Evolutionary conservation across 768 basidiomycete genomes (phyloP).

Genomic region (Auricularia sp.): DNA sequence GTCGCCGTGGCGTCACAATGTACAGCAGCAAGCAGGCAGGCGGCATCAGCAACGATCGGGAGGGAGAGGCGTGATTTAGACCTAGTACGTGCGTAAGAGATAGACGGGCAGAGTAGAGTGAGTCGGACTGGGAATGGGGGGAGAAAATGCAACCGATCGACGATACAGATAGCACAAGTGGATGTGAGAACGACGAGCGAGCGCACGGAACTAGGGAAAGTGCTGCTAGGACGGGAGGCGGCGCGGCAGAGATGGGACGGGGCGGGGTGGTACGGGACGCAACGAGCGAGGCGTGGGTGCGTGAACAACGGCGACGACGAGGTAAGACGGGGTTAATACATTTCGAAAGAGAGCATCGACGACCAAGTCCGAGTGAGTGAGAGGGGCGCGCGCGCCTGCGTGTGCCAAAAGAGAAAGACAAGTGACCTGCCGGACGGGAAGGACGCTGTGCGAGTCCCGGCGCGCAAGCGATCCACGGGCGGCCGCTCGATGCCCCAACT

Average conservation of each 20-base stretch:
- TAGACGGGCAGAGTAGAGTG: background rate
- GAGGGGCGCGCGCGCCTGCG: too few relatives aligned
- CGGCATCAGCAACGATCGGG: too few relatives aligned
- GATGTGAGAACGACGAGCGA: background rate
- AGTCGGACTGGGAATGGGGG: background rate
- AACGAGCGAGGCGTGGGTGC: too few relatives aligned
- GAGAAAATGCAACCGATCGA: constrained; percentile 2
- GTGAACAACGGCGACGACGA: too few relatives aligned
- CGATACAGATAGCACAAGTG: background rate
- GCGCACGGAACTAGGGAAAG: background rate
- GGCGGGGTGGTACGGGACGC: too few relatives aligned
- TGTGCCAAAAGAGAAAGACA: too few relatives aligned
- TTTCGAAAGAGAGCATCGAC: too few relatives aligned
- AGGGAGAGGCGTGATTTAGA: background rate
- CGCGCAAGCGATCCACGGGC: background rate
- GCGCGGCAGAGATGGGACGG: background rate
- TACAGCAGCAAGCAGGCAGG: too few relatives aligned
- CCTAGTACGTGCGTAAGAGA: background rate
- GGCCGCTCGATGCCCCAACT: background rate
- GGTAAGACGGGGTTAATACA: too few relatives aligned
- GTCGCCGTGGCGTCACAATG: too few relatives aligned
- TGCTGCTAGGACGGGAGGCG: background rate
- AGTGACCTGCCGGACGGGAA: too few relatives aligned
- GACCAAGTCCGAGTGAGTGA: too few relatives aligned
- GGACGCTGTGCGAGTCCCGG: background rate